phyloP scores from a whole-genome alignment of 2,329 filamentous ascomycete species.

The Dactylellina drechsleri region DNA sequence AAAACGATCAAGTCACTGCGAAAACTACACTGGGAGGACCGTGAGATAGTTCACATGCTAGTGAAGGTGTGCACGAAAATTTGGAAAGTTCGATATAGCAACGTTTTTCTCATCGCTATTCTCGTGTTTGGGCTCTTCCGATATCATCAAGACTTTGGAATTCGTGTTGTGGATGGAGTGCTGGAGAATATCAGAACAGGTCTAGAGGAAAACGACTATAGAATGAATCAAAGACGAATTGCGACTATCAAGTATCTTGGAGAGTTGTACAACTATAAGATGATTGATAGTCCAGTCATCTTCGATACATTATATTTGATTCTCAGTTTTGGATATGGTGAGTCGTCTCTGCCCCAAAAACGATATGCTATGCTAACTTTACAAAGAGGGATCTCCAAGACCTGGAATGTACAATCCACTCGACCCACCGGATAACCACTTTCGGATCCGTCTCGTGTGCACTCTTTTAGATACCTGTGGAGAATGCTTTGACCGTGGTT shows the following conservation, averaged over 20 bases:
- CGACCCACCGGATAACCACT: constrained; percentile 92
- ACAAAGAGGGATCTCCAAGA: constrained; percentile 77
- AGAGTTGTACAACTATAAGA: constrained; percentile 96
- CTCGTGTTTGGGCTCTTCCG: constrained; percentile 87
- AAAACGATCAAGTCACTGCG: constrained; percentile 94
- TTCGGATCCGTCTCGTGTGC: constrained; percentile 89
- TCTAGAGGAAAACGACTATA: constrained; percentile 95
- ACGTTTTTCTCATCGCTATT: constrained; percentile 91
- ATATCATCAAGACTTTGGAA: constrained; percentile 90
- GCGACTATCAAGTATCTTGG: constrained; percentile 96
- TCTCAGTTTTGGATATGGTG: constrained; percentile 86
- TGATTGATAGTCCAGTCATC: constrained; percentile 93
- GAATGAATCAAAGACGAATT: constrained; percentile 92
- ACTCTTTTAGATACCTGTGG: constrained; percentile 94
- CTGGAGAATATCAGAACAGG: constrained; percentile 88
- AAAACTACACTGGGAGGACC: constrained; percentile 96
- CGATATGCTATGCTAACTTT: constrained; percentile 49
- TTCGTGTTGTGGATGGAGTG: constrained; percentile 89
- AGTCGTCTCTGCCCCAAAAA: constrained; percentile 58
- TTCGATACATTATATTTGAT: constrained; percentile 97
- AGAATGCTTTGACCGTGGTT: constrained; percentile 92
- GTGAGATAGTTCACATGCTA: constrained; percentile 80
- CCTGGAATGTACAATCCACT: constrained; percentile 80
- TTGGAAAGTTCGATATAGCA: constrained; percentile 96
- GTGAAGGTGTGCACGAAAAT: constrained; percentile 96